Conservation (phyloP, 352 stramenopile genomes). For the Phytopythium ostracodes region DNA sequence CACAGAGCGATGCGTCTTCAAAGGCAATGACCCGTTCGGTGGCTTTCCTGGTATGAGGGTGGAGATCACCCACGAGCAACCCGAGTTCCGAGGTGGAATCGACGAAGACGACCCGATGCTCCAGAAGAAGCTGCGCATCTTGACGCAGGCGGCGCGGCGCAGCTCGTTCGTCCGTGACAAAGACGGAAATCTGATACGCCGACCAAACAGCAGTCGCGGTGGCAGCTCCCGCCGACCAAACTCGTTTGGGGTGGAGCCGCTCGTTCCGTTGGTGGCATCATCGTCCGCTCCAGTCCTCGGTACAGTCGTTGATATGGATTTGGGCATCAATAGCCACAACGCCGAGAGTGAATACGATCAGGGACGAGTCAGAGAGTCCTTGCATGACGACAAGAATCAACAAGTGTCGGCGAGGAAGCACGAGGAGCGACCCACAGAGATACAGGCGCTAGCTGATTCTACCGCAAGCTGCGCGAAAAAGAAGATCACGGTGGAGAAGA, state of each 20-base stretch:
- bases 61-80: constrained; percentile 56
- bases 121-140: constrained; percentile 14
- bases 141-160: constrained; percentile 11
- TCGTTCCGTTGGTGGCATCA: constrained; percentile 8
- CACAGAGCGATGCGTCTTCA: constrained; percentile 37
- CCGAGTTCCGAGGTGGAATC: constrained; percentile 8
- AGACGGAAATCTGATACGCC: constrained; percentile 12
- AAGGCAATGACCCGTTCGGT: constrained; percentile 28
- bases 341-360: background rate
- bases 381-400: background rate
- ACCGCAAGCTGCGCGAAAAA: background rate
- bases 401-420: background rate
- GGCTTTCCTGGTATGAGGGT: constrained; percentile 38
- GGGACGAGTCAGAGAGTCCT: background rate
- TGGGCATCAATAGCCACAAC: background rate
- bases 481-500: background rate
- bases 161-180: constrained; percentile 15
- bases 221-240: constrained; percentile 4
- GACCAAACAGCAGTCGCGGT: background rate
- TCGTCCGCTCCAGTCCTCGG: constrained; percentile 14
- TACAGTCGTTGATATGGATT: background rate
- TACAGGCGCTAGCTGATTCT: background rate
- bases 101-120: background rate
- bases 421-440: background rate
- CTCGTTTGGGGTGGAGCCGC: background rate